A percentile compares a stretch with the other conserved stretches of the same genome.
Conservation (phyloP, 2,329 filamentous ascomycete genomes). For the Chalaropsis thielavioides region DNA sequence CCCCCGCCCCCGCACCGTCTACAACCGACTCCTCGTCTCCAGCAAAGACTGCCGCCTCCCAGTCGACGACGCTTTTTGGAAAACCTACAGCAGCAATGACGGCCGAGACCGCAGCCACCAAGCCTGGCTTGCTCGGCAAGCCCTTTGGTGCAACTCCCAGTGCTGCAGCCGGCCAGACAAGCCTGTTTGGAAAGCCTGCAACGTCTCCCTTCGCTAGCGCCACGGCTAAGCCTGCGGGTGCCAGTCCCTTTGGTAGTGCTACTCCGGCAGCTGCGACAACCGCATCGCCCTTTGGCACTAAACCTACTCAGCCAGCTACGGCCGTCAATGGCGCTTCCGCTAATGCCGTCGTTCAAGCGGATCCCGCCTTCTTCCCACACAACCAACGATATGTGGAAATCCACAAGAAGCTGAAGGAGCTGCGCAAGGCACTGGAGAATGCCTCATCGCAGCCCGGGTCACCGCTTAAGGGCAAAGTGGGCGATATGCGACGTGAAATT, state of each 20-base stretch:
- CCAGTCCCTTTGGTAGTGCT: neutral
- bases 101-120: neutral
- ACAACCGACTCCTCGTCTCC: neutral
- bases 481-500: conserved; percentile 57
- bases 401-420: conserved; percentile 52
- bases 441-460: conserved; percentile 35
- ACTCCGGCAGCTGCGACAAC: neutral
- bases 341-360: conserved; percentile 12
- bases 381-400: conserved; percentile 40
- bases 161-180: neutral
- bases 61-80: neutral
- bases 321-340: conserved; percentile 1
- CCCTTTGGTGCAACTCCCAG: neutral
- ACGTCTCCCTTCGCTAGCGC: neutral
- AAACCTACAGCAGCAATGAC: neutral
- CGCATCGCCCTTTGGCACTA: neutral
- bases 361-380: conserved; percentile 14
- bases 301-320: neutral
- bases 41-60: neutral
- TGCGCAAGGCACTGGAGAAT: conserved; percentile 47
- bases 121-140: neutral
- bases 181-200: conserved; percentile 2
- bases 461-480: conserved; percentile 48
- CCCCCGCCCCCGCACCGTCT: neutral
- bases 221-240: neutral